Conservation (phyloP, 768 basidiomycete genomes). For the Naganishia kalamii region DNA sequence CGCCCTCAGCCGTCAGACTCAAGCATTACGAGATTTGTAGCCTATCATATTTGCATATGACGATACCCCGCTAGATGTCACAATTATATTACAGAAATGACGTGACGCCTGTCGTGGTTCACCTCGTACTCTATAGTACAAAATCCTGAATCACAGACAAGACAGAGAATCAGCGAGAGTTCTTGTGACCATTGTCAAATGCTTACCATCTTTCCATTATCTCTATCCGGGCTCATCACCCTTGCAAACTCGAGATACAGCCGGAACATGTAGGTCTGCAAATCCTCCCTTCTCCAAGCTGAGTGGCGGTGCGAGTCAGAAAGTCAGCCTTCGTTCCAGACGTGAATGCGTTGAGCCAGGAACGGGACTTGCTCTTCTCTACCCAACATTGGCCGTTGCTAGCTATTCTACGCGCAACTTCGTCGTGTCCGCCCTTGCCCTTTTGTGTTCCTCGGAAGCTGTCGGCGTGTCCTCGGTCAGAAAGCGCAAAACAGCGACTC, state of each 20-base stretch:
- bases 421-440: conserved; percentile 44
- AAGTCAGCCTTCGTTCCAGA: neutral
- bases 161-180: neutral
- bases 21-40: too few species aligned
- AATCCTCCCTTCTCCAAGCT: conserved; percentile 45
- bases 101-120: neutral
- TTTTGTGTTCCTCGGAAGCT: conserved; percentile 47
- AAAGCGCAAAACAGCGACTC: neutral
- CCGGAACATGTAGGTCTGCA: conserved; percentile 46
- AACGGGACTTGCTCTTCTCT: conserved; percentile 38
- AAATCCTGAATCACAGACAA: neutral
- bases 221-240: conserved; percentile 42
- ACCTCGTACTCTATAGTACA: neutral
- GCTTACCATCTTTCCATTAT: conserved; percentile 45
- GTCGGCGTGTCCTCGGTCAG: neutral
- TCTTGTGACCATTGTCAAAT: neutral
- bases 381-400: conserved; percentile 49
- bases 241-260: conserved; percentile 47
- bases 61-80: too few species aligned
- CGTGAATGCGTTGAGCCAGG: neutral
- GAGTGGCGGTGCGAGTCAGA: too few species aligned
- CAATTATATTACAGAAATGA: too few species aligned
- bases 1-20: too few species aligned
- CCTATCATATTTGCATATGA: too few species aligned
- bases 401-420: conserved; percentile 46